Percentiles rank a stretch among this genome's conserved stretches.
Conservation (phyloP, 768 basidiomycete genomes). For the Tulasnella sp. region DNA sequence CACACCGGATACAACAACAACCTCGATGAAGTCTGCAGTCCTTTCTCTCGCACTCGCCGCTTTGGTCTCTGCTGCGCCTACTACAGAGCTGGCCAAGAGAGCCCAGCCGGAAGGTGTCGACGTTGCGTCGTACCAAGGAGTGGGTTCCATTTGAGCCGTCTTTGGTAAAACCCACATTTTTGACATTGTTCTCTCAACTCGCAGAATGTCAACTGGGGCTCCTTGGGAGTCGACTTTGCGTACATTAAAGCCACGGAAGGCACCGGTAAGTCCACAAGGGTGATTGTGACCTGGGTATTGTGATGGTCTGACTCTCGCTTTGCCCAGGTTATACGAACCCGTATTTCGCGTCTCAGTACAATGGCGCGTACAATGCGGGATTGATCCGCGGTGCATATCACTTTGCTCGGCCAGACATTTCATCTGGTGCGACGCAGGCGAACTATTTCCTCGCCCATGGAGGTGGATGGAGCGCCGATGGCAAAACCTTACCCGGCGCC, state of each 20-base stretch:
- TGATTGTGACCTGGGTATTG: neutral
- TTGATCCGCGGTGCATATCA: constrained; percentile 51
- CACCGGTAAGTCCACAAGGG: constrained; percentile 30
- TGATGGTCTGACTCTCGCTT: neutral
- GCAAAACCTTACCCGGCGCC: constrained; percentile 49
- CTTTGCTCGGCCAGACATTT: constrained; percentile 26
- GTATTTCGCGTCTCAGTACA: constrained; percentile 39
- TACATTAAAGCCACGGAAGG: constrained; percentile 62
- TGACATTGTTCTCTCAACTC: neutral
- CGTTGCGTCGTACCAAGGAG: constrained; percentile 38
- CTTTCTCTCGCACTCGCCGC: neutral
- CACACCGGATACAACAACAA: neutral
- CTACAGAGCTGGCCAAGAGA: constrained; percentile 24
- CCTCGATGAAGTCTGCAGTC: neutral
- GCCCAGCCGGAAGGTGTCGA: constrained; percentile 41
- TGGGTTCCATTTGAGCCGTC: constrained; percentile 16
- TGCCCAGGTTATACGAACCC: constrained; percentile 22
- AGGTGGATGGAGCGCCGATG: constrained; percentile 45
- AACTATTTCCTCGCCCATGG: constrained; percentile 46
- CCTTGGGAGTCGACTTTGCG: constrained; percentile 41
- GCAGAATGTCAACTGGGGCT: constrained; percentile 39
- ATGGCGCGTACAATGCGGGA: constrained; percentile 41
- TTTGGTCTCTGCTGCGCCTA: neutral
- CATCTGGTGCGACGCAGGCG: constrained; percentile 45
- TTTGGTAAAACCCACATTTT: neutral